Percentiles rank a stretch among this genome's conserved stretches.
Conservation (phyloP, 805 yeast species). For the Saccharomycopsis babjevae region DNA sequence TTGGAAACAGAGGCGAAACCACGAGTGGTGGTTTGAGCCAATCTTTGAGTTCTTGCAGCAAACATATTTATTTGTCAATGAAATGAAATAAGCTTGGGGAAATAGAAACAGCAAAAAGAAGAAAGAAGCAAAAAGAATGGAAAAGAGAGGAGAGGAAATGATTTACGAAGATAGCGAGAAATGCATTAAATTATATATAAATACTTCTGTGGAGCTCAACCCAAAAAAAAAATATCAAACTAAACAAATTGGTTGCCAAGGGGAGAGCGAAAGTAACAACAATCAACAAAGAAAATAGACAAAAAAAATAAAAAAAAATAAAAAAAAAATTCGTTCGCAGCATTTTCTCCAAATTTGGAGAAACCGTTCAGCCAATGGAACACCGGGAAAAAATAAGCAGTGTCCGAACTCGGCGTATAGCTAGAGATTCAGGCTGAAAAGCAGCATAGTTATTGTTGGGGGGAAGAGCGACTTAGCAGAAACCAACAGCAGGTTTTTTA, state of each 20-base stretch:
- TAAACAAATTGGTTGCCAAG: neutral
- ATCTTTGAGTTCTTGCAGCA: constrained; percentile 8
- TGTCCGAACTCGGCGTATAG: neutral
- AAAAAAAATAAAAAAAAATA: neutral
- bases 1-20: constrained; percentile 32
- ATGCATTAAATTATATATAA: neutral
- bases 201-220: neutral
- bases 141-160: neutral
- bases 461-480: neutral
- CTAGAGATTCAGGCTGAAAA: neutral
- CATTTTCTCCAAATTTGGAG: neutral
- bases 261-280: neutral
- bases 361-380: neutral
- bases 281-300: neutral
- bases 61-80: constrained; percentile 1
- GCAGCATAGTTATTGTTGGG: neutral
- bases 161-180: neutral
- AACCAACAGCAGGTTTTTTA: neutral
- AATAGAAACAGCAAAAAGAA: neutral
- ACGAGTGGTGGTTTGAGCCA: constrained; percentile 21
- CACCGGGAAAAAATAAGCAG: neutral
- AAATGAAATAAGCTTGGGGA: constrained; percentile 1
- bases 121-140: neutral
- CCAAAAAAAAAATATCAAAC: neutral
- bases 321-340: neutral